phyloP scores from a whole-genome alignment of 371 early-diverging fungal species.

The Chytridium lagenaria region DNA sequence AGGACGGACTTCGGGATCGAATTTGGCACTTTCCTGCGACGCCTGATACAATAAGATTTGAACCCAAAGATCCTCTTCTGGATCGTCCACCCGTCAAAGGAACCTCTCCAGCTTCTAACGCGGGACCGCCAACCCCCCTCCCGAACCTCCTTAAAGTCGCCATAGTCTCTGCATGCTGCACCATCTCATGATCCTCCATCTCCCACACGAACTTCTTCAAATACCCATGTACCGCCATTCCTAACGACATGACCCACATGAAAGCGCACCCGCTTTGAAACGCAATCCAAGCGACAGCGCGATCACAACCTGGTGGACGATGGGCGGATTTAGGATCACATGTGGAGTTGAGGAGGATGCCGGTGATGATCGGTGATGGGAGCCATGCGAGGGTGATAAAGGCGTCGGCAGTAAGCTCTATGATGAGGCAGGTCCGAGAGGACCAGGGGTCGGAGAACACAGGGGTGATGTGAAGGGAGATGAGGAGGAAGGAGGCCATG shows the following conservation, averaged over 20 bases:
- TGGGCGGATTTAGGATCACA: constrained; percentile 7
- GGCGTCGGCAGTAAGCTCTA: constrained; percentile 4
- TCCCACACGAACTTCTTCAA: constrained; percentile 14
- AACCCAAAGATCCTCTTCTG: constrained; percentile 8
- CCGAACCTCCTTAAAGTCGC: constrained; percentile 3
- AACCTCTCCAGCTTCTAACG: background rate
- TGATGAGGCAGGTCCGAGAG: constrained; percentile 10
- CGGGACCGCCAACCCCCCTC: background rate
- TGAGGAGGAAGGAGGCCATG: constrained; percentile 14
- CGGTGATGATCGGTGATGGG: background rate
- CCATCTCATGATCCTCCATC: constrained; percentile 3
- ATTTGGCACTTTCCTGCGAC: constrained; percentile 13
- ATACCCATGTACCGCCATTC: background rate
- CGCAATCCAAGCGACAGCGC: constrained; percentile 5
- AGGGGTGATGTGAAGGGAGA: constrained; percentile 3
- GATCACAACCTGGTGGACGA: constrained; percentile 8
- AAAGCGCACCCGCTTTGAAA: constrained; percentile 6
- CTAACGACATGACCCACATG: constrained; percentile 2
- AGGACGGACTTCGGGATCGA: background rate
- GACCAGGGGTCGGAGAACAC: constrained; percentile 6
- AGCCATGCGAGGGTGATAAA: background rate
- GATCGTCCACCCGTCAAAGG: constrained; percentile 8
- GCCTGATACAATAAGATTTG: background rate
- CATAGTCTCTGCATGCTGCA: constrained; percentile 21
- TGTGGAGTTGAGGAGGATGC: background rate